Evolutionary conservation across 495 filamentous ascomycete species (phyloP), one percentile per base, ranked within the genome.

Genomic region (Usnea hakonensis): DNA sequence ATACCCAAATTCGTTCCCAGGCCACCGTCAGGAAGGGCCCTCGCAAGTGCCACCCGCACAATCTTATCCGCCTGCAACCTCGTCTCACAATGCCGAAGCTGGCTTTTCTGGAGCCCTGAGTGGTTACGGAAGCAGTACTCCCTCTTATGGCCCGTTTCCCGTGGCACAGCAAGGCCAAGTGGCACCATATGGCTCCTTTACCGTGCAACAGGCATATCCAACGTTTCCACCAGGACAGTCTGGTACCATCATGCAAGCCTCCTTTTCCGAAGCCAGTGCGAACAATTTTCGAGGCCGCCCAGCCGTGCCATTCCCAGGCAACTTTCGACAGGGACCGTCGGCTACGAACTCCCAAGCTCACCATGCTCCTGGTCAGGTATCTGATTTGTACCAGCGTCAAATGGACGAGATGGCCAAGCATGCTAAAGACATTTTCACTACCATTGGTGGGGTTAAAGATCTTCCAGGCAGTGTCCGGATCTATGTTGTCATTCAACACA

Each of bases 341-440:
- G 46, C 35, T 54, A 35, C 38, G 35, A 13, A 8, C 35, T 37
- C 48, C 28, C 59, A 61, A 14, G 61, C 32, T 23, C 63, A 55
- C 13, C 50, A 65, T 38, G 52, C 46, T 21, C 40, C 55, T 35
- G 33, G 50, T 19, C 66, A 71, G 16, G 65, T 74, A 48, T 62
- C 66, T 19, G 69, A 75, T 36, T 68, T 66, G 33, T 79, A 84
- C 64, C 76, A 80, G 58, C 67, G 72, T 46, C 78, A 83, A 69
- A 75, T 86, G n/a, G 81, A 85, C 57, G 77, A 80, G 36, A 68
- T 90, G 53, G 81, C 84, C 8, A 73, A 75, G 28, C 80, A 76
- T 60, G 81, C 85, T 28, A 79, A 81, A 32, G 83, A 85, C 36
- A 67, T 87, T 30, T 91, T 88, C 85, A 78, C 80, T 55, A 69